Conservation (phyloP, 306 rosid species). For the Dryas alaskensis region DNA sequence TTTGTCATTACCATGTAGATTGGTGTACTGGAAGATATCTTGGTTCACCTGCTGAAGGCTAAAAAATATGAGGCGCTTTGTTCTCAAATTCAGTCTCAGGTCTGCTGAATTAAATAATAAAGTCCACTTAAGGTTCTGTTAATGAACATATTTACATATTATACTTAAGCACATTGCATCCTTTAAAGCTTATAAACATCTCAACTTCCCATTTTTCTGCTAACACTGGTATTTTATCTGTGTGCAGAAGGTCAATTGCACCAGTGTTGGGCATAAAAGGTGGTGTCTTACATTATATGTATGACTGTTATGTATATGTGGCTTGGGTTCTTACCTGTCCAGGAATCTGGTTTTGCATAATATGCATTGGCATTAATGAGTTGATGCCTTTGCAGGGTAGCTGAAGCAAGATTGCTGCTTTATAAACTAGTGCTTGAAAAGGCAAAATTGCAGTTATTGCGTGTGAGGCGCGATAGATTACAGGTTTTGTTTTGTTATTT, state of each 20-base stretch:
- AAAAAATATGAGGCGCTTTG: conserved; percentile 55
- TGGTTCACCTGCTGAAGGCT: conserved; percentile 51
- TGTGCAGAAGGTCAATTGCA: conserved; percentile 41
- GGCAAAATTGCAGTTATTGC: conserved; percentile 66
- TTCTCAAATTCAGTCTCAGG: conserved; percentile 76
- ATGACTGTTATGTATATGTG: conserved; percentile 19
- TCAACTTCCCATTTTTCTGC: conserved; percentile 21
- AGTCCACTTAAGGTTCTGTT: conserved; percentile 20
- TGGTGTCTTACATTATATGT: conserved; percentile 26
- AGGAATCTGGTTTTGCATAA: conserved; percentile 24
- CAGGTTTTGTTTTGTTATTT: conserved; percentile 35
- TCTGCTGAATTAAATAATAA: conserved; percentile 34
- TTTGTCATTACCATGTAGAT: conserved; percentile 44
- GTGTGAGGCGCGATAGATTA: conserved; percentile 51
- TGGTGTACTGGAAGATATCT: conserved; percentile 58
- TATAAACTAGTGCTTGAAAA: conserved; percentile 53
- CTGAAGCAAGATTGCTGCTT: conserved; percentile 54
- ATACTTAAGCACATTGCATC: conserved; percentile 19
- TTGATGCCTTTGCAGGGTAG: conserved; percentile 42
- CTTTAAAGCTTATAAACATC: conserved; percentile 16
- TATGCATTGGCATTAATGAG: conserved; percentile 21
- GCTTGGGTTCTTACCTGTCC: conserved; percentile 21
- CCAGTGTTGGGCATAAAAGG: conserved; percentile 54
- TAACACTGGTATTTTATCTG: conserved; percentile 33
- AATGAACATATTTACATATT: conserved; percentile 13